Evolutionary conservation across 345 rosid genomes (phyloP), one percentile per base, ranked within the genome.

Genomic region (Syzygium oleosum): DNA sequence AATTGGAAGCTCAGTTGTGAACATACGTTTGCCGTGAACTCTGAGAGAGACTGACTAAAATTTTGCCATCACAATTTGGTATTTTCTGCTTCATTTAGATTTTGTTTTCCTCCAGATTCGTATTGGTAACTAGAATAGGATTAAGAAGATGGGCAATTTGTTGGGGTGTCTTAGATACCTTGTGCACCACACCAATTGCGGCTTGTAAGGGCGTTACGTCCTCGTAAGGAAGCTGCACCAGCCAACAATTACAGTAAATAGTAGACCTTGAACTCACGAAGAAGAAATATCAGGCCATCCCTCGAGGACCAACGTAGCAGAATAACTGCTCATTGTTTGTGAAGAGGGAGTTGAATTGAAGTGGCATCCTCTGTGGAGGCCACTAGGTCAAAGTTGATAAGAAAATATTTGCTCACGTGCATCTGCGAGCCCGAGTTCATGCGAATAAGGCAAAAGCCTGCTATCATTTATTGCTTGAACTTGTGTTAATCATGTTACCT

Each of bases 201-300:
- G 97, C 97, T 91, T 95, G 95, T 88, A 95, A 87, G 12, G 96
- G 97, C 53, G 92, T 92, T 53, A 94, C 88, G 87, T 94, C 86
- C 88, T 90, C 92, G 12, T 95, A 93, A 46, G 97, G 96, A 89
- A 95, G 93, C 97, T 95, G 80, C 78, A 85, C 11, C 59, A 84
- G 58, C 59, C 1, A 41, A 49, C 27, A 73, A 38, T 34, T 73
- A 73, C 80, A 73, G 80, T 73, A 38, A 73, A 73, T 34, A 73
- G 49, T 73, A 38, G 49, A 38, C 27, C 14, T 73, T 38, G 49
- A 73, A 73, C 22, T 73, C 80, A 22, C 22, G 80, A 38, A 73
- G 27, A 73, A 73, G 49, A 73, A 34, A 73, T 73, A 38, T 73
- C 80, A 5, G 80, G 41, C 80, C 80, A 73, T 73, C 49, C 49